Evolutionary conservation across 441 rosid species (phyloP).

Genomic region (Heliophila coronopifolia): DNA sequence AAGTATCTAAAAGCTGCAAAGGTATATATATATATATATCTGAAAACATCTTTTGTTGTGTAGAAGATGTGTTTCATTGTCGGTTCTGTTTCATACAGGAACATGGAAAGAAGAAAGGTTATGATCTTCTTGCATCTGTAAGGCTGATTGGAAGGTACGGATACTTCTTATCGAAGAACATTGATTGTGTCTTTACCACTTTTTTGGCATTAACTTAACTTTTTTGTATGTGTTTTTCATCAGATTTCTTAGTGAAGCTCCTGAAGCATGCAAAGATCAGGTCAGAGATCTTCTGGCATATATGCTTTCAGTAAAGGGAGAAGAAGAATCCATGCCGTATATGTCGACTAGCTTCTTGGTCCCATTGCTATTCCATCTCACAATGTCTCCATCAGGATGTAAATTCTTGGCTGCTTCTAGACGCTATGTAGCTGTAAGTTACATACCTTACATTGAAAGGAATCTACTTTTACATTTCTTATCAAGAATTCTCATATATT

Average conservation of each 20-base stretch:
- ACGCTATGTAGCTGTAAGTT: constrained; percentile 60
- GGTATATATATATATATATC: constrained; percentile 38
- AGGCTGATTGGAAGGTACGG: constrained; percentile 76
- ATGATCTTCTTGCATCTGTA: constrained; percentile 93
- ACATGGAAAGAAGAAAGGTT: constrained; percentile 70
- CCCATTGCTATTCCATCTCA: constrained; percentile 83
- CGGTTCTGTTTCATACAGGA: constrained; percentile 45
- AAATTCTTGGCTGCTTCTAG: constrained; percentile 52
- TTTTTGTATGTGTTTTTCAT: constrained; percentile 14
- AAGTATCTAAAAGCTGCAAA: constrained; percentile 82
- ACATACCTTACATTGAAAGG: too few species aligned
- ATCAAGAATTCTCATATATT: background rate
- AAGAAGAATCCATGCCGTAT: constrained; percentile 87
- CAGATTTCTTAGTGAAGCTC: constrained; percentile 90
- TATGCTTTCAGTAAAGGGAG: constrained; percentile 77
- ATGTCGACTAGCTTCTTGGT: constrained; percentile 71
- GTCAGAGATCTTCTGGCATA: constrained; percentile 60
- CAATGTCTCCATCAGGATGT: constrained; percentile 69
- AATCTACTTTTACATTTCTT: too few species aligned
- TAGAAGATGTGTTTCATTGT: constrained; percentile 15
- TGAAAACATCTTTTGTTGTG: background rate
- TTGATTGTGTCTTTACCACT: background rate
- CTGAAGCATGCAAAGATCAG: constrained; percentile 67
- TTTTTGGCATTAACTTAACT: background rate
- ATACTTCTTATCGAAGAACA: background rate